Evolutionary conservation across 179 eudicot species (phyloP).

Genomic region (Actinidia arguta): DNA sequence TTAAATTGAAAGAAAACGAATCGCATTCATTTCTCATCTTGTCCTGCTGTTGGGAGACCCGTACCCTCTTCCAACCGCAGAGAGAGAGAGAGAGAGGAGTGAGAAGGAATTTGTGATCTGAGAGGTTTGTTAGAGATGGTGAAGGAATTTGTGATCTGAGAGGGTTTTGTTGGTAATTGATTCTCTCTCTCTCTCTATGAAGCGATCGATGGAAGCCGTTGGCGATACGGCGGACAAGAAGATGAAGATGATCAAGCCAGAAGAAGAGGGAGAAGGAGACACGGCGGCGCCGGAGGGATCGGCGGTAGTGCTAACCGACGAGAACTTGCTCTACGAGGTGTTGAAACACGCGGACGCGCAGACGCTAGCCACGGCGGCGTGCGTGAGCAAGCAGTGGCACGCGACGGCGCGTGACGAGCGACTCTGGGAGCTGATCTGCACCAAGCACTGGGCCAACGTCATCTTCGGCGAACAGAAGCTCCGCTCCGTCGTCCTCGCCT

Average conservation of each 20-base stretch:
- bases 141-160: no score
- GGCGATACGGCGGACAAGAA: neutral
- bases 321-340: constrained; percentile 6
- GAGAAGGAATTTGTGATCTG: no score
- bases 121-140: no score
- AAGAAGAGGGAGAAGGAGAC: constrained; percentile 6
- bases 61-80: no score
- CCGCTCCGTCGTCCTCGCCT: constrained; percentile 77
- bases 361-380: constrained; percentile 2
- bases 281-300: constrained; percentile 19
- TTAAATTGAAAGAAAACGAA: no score
- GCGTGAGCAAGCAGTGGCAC: constrained; percentile 10
- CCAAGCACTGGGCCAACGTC: constrained; percentile 46
- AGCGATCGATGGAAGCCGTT: constrained; percentile 30
- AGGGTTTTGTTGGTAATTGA: no score
- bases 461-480: constrained; percentile 57
- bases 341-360: neutral
- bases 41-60: no score
- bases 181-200: constrained; percentile 34
- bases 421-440: constrained; percentile 4
- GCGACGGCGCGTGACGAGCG: constrained; percentile 3
- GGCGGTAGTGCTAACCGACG: neutral
- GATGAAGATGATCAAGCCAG: neutral
- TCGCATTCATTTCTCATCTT: no score
- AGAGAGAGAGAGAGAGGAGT: no score